A percentile compares a stretch with the other conserved stretches of the same genome.
These are phyloP conservation scores for Rhododendron ovatum DNA, from an alignment of 148 eudicot genomes.

Conservation along the genomic window DNA sequence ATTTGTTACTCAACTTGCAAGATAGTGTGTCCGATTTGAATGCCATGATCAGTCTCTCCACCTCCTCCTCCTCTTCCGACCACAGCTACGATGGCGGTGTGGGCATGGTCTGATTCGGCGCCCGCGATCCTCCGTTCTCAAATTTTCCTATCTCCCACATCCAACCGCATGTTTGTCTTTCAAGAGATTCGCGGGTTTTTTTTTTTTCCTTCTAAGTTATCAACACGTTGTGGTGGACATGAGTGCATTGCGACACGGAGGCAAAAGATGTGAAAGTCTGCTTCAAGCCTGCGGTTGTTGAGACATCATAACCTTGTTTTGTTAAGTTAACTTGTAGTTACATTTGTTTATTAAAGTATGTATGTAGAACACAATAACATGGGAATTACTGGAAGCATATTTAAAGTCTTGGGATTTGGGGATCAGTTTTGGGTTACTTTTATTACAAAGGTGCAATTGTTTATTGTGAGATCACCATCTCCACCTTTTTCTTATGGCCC, in stretches of 20 bases:
- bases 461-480: background rate
- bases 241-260: background rate
- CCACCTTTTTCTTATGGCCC: background rate
- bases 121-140: background rate
- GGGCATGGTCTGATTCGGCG: conserved; percentile 13
- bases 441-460: background rate
- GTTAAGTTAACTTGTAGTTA: background rate
- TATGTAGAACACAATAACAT: background rate
- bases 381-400: background rate
- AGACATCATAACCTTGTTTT: background rate
- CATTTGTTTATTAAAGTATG: background rate
- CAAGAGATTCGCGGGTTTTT: background rate
- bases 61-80: conserved; percentile 57
- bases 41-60: conserved; percentile 52
- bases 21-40: conserved; percentile 80
- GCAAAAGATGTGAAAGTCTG: background rate
- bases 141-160: background rate
- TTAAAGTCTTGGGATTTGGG: background rate
- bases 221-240: background rate
- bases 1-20: conserved; percentile 60
- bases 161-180: background rate
- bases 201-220: background rate
- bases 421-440: background rate
- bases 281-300: background rate
- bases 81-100: conserved; percentile 24